Evolutionary conservation across 345 rosid species (phyloP).

Genomic region (Linum trigynum): DNA sequence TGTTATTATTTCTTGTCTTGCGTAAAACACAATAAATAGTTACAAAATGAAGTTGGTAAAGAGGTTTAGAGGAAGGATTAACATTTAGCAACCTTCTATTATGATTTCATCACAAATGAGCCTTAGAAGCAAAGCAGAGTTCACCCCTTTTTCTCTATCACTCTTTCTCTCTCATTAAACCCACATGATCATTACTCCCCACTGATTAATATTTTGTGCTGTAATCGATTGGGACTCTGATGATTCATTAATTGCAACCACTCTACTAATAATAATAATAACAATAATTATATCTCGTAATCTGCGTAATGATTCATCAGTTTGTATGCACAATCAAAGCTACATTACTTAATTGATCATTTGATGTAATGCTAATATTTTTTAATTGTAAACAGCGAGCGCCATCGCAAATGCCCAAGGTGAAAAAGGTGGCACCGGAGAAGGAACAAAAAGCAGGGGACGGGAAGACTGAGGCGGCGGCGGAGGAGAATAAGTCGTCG

Average conservation of each 20-base stretch:
- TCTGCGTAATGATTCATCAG: neutral
- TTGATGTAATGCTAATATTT: neutral
- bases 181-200: too few species aligned
- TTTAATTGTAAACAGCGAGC: constrained; percentile 34
- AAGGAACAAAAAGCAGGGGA: constrained; percentile 11
- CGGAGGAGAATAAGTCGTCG: neutral
- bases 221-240: neutral
- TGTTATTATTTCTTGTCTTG: neutral
- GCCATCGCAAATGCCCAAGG: constrained; percentile 29
- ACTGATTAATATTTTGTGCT: too few species aligned
- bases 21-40: too few species aligned
- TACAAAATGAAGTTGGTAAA: too few species aligned
- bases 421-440: constrained; percentile 9
- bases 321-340: neutral
- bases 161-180: neutral
- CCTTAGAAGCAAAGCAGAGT: neutral
- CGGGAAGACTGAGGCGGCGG: constrained; percentile 3
- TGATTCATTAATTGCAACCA: neutral
- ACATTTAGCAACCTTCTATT: too few species aligned
- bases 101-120: neutral
- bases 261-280: too few species aligned
- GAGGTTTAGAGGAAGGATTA: neutral
- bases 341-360: neutral
- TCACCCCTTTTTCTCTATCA: neutral
- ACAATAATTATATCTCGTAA: too few species aligned